Base-by-base conservation (phyloP, 495 filamentous ascomycete species). In the Elasticomyces elasticus region DNA sequence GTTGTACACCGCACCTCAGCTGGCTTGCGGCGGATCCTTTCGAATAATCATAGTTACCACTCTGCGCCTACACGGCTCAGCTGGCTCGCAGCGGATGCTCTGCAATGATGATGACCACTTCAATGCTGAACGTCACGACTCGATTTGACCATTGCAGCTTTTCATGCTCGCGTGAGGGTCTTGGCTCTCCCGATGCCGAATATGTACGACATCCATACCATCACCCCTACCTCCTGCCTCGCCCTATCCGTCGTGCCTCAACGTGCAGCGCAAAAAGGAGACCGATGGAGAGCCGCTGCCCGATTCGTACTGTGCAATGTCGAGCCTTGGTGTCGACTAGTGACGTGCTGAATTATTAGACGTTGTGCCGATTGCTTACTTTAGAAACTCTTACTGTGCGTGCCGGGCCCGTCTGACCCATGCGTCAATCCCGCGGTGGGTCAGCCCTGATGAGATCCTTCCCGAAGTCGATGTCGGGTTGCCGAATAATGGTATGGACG, bases 381-480 rank as follows among this genome's bases (percentile, higher is more conserved):
- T 40, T 40, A 40, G 35, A 40, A 40, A 40, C 35, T 40, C 13
- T 33, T 15, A 7, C 30, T 33, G 30, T 33, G 30, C 30, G 30
- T 33, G 6, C 5, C 24, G 42, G 42, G 7, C 6, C 42, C 42
- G 42, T 10, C 42, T 23, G 19, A 45, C 24, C 42, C 42, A 7
- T 45, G 42, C 42, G 42, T 3, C 42, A 45, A 45, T 45, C 42
- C 25, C 19, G 6, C 24, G 11, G 5, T 19, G 40, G 40, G 40
- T 43, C 40, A 43, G 20, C 40, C 40, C 7, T 43, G 42, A 45
- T 45, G 5, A 45, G 42, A 45, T 45, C 42, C 42, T 45, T 45
- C 42, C 42, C 2, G 19, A 45, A 27, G 17, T 3, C 20, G 40
- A 6, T 15, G 5, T 45, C 35, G 35, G 35, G 4, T n/a, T 40